Conservation (phyloP, 2,329 filamentous ascomycete genomes). For the Cladophialophora immunda region DNA sequence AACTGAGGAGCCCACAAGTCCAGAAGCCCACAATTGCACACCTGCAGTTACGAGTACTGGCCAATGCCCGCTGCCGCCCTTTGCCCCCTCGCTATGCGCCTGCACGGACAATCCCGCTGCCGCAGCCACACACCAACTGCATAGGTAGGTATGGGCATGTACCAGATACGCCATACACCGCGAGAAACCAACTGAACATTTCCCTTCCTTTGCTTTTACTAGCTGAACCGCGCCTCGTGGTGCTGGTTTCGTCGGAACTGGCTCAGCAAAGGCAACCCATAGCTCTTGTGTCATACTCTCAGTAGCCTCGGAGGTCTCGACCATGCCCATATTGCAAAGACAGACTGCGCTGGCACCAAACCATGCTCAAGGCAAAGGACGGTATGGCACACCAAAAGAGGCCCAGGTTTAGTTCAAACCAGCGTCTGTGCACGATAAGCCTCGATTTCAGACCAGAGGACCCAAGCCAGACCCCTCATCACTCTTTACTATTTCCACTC, state of each 20-base stretch:
- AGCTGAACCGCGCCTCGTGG: neutral
- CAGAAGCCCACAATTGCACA: neutral
- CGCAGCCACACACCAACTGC: neutral
- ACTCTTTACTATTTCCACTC: no score
- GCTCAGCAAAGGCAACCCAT: neutral
- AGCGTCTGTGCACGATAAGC: neutral
- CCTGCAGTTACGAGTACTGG: neutral
- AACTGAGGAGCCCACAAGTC: neutral
- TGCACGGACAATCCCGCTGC: neutral
- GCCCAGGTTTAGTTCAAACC: neutral
- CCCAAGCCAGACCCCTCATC: neutral
- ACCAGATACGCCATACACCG: neutral
- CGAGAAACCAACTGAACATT: neutral
- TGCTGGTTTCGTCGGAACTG: neutral
- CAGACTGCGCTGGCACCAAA: neutral
- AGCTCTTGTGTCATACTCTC: neutral
- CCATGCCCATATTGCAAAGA: neutral
- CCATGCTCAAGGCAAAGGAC: neutral
- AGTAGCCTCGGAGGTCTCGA: neutral
- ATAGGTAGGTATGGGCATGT: neutral
- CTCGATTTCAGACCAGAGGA: neutral
- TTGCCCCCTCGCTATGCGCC: neutral
- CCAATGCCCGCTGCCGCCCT: neutral
- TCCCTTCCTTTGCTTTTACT: neutral
- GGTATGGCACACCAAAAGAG: neutral